Evolutionary conservation across 1,284 basidiomycete genomes (phyloP), one percentile per base, ranked within the genome.

Genomic region (Trichosporon sp.): DNA sequence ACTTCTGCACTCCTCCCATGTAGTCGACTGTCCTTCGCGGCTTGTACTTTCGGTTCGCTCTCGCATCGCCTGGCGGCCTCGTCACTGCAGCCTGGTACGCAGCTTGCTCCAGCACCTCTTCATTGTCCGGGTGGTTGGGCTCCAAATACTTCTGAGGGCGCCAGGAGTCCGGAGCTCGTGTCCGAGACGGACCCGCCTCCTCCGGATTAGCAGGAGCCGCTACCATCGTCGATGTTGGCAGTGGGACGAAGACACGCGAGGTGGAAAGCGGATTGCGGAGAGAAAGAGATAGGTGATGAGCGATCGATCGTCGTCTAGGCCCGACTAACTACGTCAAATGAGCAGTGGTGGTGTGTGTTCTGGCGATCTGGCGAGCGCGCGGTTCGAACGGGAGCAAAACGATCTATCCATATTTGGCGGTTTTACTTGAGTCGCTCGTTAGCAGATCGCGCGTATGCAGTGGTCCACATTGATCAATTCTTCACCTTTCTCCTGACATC

Each of bases 21-120:
- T 94, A 96, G 80, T 98, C 95, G 13, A 98, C 92, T 14, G 95
- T 98, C 77, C 93, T 82, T 65, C 95, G 83, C 21, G 95, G 94
- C 70, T 93, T 85, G 62, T 92, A 93, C 81, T 94, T 93, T 82
- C 93, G 92, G 68, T 92, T 84, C 5, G 83, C 80, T 86, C 92
- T 33, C 84, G 70, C 72, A 66, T 74, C 73, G 32, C 73, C 75
- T 25, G 69, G 73, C 70, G 57, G 79, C 69, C 67, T 68, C 1
- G 77, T 79, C n/a, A 83, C 88, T 2, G 90, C 84, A 0, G 81
- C 89, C 73, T 90, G 82, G 74, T 94, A 91, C 62, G 88, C 85
- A 63, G 92, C 90, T 65, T 88, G 83, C 61, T 88, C 82, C 65
- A 87, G 86, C 11, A 86, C 84, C 68, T 92, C 90, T 57, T 88